Percentiles rank a stretch among this genome's conserved stretches.
Evolutionary conservation across 805 yeast genomes (phyloP).

Genomic region (Tetrapisispora iriomotensis): DNA sequence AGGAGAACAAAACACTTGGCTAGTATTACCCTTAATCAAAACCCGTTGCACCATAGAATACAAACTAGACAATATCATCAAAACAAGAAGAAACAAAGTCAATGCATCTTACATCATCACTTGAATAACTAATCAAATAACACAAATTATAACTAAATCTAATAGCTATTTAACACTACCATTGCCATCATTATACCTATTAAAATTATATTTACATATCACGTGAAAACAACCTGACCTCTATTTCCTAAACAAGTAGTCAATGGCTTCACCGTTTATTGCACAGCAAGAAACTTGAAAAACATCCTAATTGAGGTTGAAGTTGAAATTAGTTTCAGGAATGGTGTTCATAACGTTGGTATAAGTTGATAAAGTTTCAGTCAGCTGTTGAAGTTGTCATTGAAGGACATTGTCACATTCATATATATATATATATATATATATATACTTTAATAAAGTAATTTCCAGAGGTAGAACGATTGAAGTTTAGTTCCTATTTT

Average conservation of each 20-base stretch:
- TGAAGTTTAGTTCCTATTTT: no score
- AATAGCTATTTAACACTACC: background rate
- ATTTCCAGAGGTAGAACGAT: no score
- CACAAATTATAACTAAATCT: background rate
- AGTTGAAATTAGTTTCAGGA: no score
- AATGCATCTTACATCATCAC: slow-evolving; percentile 1
- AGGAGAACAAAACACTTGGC: slow-evolving; percentile 93
- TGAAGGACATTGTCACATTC: no score
- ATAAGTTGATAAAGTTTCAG: no score
- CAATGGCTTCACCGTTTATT: slow-evolving; percentile 1
- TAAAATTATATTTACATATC: background rate
- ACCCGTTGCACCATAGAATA: slow-evolving; percentile 86
- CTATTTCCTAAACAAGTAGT: background rate
- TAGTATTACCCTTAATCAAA: slow-evolving; percentile 71
- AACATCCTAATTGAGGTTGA: no score
- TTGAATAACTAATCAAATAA: background rate
- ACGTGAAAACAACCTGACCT: background rate
- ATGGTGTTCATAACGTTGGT: no score
- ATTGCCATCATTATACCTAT: background rate
- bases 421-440: no score
- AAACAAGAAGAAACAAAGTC: slow-evolving; percentile 22
- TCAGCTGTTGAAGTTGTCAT: no score
- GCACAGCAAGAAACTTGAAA: no score
- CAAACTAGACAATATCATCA: slow-evolving; percentile 66
- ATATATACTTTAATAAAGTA: no score